These are phyloP conservation scores for Collybia sordida DNA, from an alignment of 768 basidiomycete species.

Conservation along the genomic window DNA sequence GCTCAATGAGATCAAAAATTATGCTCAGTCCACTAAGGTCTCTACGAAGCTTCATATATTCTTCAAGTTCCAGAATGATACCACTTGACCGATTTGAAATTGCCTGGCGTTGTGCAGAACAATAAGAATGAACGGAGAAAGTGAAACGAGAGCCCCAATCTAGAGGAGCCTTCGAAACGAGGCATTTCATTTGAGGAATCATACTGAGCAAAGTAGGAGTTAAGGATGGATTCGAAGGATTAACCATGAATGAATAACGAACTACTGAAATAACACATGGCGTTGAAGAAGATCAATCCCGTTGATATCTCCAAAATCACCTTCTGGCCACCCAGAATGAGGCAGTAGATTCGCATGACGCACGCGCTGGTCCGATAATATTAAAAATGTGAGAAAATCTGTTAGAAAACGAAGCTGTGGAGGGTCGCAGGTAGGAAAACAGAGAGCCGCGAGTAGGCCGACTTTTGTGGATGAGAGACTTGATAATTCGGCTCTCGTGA, in stretches of 20 bases:
- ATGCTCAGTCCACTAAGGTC: slow-evolving; percentile 48
- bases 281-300: slow-evolving; percentile 11
- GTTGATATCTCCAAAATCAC: slow-evolving; percentile 5
- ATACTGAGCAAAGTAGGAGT: slow-evolving; percentile 27
- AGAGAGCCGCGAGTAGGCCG: slow-evolving; percentile 57
- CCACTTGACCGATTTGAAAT: slow-evolving; percentile 21
- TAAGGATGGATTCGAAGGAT: slow-evolving; percentile 9
- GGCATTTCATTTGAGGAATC: slow-evolving; percentile 33
- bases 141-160: slow-evolving; percentile 44
- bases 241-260: slow-evolving; percentile 15
- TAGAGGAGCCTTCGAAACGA: slow-evolving; percentile 28
- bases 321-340: slow-evolving; percentile 18
- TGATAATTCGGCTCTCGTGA: slow-evolving; percentile 25
- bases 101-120: slow-evolving; percentile 30
- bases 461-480: slow-evolving; percentile 27
- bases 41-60: slow-evolving; percentile 46
- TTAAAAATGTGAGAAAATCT: slow-evolving; percentile 47
- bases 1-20: slow-evolving; percentile 51
- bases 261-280: slow-evolving; percentile 37
- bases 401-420: slow-evolving; percentile 53
- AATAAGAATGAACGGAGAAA: slow-evolving; percentile 31
- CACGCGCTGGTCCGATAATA: slow-evolving; percentile 30
- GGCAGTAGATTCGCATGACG: slow-evolving; percentile 10
- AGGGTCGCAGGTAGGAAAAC: slow-evolving; percentile 57
- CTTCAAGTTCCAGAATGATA: slow-evolving; percentile 39